A percentile compares a stretch with the other conserved stretches of the same genome.
These are phyloP conservation scores for Leucosporidium creatinivorum DNA, from an alignment of 768 basidiomycete genomes.

Conservation along the genomic window DNA sequence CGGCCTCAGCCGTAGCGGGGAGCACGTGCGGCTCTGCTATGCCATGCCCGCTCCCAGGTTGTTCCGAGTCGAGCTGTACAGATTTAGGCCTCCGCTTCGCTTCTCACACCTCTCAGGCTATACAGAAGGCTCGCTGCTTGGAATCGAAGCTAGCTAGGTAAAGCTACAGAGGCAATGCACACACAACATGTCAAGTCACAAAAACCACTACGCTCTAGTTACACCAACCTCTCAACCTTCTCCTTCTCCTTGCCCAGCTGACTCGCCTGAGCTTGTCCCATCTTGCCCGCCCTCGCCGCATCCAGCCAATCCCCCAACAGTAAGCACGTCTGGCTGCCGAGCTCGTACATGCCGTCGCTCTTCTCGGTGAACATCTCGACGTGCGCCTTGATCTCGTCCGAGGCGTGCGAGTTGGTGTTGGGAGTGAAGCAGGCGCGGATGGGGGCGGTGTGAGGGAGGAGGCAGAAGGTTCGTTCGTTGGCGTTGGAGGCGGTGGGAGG, in stretches of 20 bases:
- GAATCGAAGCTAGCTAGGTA: no score
- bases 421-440: constrained; percentile 15
- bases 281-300: not conserved
- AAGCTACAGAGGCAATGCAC: no score
- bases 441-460: constrained; percentile 1
- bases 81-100: no score
- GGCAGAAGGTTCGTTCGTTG: constrained; percentile 21
- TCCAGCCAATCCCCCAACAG: constrained; percentile 22
- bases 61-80: no score
- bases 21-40: no score
- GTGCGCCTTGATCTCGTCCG: constrained; percentile 29
- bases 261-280: constrained; percentile 8
- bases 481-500: constrained; percentile 5
- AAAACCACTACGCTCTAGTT: no score
- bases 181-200: no score
- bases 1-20: no score
- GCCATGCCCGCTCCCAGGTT: no score
- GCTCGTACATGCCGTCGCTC: constrained; percentile 21
- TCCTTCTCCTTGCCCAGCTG: not conserved
- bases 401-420: constrained; percentile 10
- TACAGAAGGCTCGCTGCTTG: no score
- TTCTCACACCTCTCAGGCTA: no score
- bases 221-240: not conserved
- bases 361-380: constrained; percentile 27
- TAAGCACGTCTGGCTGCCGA: constrained; percentile 15